A percentile compares a stretch with the other conserved stretches of the same genome.
Conservation (phyloP, 441 rosid genomes). For the Euphorbia schlechtendalii region DNA sequence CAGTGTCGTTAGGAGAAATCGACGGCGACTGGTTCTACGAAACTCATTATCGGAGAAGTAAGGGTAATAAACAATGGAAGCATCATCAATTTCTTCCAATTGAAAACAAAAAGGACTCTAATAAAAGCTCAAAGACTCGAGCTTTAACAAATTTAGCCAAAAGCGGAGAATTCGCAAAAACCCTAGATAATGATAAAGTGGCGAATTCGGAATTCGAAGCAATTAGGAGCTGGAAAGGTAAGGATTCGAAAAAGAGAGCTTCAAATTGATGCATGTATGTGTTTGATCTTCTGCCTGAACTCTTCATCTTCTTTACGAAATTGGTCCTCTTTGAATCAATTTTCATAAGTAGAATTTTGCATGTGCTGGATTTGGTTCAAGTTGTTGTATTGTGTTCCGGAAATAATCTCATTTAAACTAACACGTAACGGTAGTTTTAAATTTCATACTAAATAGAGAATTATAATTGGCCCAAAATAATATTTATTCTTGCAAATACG, state of each 20-base stretch:
- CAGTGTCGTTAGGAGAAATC: slow-evolving; percentile 80
- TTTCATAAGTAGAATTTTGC: too few species aligned
- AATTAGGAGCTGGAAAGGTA: slow-evolving; percentile 66
- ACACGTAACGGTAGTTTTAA: too few species aligned
- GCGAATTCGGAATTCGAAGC: slow-evolving; percentile 42
- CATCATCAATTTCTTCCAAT: slow-evolving; percentile 10
- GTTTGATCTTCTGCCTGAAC: too few species aligned
- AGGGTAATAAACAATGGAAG: slow-evolving; percentile 31
- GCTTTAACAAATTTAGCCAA: slow-evolving; percentile 51
- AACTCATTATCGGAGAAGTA: slow-evolving; percentile 32
- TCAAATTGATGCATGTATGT: too few species aligned
- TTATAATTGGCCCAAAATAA: too few species aligned
- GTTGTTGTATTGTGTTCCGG: too few species aligned
- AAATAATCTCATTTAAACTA: too few species aligned
- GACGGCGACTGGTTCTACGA: slow-evolving; percentile 57
- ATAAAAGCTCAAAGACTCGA: slow-evolving; percentile 54
- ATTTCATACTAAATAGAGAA: too few species aligned
- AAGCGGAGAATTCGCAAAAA: slow-evolving; percentile 33
- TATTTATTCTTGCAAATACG: too few species aligned
- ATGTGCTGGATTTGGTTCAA: too few species aligned
- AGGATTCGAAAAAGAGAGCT: slow-evolving; percentile 45
- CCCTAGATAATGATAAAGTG: slow-evolving; percentile 54
- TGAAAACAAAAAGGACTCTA: slow-evolving; percentile 23
- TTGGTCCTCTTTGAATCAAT: too few species aligned
- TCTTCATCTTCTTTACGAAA: too few species aligned